Evolutionary conservation across 2,329 filamentous ascomycete species (phyloP).

Genomic region (Phaeosphaeriaceae sp.): DNA sequence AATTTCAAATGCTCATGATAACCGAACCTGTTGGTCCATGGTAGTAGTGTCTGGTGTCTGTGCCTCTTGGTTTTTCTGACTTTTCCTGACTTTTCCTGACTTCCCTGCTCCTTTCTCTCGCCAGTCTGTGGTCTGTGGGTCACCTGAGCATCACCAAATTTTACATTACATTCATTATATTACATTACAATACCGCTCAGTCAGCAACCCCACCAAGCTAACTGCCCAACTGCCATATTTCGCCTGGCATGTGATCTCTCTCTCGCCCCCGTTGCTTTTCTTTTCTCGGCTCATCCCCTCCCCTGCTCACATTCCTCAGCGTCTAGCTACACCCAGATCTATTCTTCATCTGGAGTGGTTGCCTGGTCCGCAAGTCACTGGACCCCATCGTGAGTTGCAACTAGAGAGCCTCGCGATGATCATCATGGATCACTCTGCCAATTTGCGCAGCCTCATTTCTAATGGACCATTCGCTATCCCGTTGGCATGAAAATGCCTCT

Average conservation of each 20-base stretch:
- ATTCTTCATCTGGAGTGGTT: slow-evolving; percentile 5
- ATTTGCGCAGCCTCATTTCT: slow-evolving; percentile 9
- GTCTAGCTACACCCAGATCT: too few species aligned
- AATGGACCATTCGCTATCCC: slow-evolving; percentile 2
- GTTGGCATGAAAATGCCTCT: slow-evolving; percentile 7
- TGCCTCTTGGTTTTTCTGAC: too few species aligned
- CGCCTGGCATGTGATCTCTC: slow-evolving; percentile 26
- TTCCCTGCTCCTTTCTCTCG: too few species aligned
- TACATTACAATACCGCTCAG: slow-evolving; percentile 31
- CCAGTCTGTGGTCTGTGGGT: slow-evolving; percentile 22
- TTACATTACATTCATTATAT: slow-evolving; percentile 14
- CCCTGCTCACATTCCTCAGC: too few species aligned
- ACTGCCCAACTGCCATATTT: too few species aligned
- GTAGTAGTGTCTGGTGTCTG: too few species aligned
- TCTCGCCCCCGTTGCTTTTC: too few species aligned
- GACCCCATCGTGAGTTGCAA: slow-evolving; percentile 6
- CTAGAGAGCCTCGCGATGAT: slow-evolving; percentile 19
- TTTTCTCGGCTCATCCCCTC: slow-evolving; percentile 26
- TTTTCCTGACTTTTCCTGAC: too few species aligned
- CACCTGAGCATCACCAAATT: slow-evolving; percentile 23
- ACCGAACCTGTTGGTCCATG: too few species aligned
- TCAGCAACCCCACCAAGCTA: slow-evolving; percentile 33
- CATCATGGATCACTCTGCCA: not conserved
- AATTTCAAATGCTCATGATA: too few species aligned
- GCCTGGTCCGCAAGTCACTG: slow-evolving; percentile 34